Conservation (phyloP, 208 protist genomes). For the Trypanosoma vivax region DNA sequence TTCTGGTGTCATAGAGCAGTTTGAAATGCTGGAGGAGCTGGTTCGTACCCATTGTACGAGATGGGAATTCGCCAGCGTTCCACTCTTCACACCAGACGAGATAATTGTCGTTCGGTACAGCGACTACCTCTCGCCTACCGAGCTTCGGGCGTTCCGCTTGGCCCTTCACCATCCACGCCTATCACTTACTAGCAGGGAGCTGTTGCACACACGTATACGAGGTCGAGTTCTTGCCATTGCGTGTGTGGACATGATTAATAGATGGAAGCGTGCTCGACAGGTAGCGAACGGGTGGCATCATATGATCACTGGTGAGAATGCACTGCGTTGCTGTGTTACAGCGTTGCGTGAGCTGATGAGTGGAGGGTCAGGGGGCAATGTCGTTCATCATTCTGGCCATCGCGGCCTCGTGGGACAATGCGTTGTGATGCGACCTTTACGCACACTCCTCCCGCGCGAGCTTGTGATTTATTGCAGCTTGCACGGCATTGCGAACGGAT, state of each 20-base stretch:
- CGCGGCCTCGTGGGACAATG: slow-evolving; percentile 31
- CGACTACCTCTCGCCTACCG: slow-evolving; percentile 33
- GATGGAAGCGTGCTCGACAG: slow-evolving; percentile 7
- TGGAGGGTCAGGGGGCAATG: slow-evolving; percentile 30
- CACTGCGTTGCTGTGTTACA: slow-evolving; percentile 27
- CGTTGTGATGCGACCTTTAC: slow-evolving; percentile 56
- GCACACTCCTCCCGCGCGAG: slow-evolving; percentile 58
- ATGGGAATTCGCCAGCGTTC: slow-evolving; percentile 19
- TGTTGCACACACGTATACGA: slow-evolving; percentile 39
- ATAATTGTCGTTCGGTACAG: slow-evolving; percentile 51
- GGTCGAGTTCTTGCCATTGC: slow-evolving; percentile 34
- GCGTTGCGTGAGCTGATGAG: slow-evolving; percentile 54
- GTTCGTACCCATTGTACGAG: slow-evolving; percentile 30
- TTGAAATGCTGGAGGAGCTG: slow-evolving; percentile 22
- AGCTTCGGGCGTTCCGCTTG: slow-evolving; percentile 24
- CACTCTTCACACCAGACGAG: slow-evolving; percentile 33
- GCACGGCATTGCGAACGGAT: slow-evolving; percentile 32
- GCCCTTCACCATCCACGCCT: slow-evolving; percentile 40
- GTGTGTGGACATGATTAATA: slow-evolving; percentile 16
- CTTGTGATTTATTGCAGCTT: slow-evolving; percentile 49
- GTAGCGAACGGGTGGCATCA: slow-evolving; percentile 19
- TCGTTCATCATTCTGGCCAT: slow-evolving; percentile 35
- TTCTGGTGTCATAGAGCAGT: slow-evolving; percentile 30
- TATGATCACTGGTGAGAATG: slow-evolving; percentile 56
- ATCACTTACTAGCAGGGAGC: slow-evolving; percentile 48